A percentile compares a stretch with the other conserved stretches of the same genome.
These are phyloP conservation scores for Pleurostoma richardsiae DNA, from an alignment of 2,329 filamentous ascomycete genomes.

Conservation along the genomic window DNA sequence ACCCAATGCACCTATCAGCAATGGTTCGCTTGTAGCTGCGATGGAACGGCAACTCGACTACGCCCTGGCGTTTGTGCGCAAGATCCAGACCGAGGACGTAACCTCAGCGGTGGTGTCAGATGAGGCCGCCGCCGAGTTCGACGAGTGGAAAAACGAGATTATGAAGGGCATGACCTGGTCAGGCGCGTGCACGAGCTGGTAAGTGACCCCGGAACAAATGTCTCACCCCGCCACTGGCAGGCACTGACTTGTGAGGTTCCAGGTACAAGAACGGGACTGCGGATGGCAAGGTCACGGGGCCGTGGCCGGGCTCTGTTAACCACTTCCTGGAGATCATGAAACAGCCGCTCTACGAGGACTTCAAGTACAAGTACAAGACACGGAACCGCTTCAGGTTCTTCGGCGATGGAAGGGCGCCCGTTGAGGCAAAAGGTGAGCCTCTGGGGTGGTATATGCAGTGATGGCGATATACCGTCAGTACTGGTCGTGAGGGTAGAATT, in stretches of 20 bases:
- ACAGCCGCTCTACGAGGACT: conserved; percentile 4
- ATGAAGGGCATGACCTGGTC: conserved; percentile 6
- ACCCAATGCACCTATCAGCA: conserved; percentile 44
- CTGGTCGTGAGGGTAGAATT: too few relatives aligned
- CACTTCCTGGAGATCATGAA: conserved; percentile 3
- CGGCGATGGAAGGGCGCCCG: conserved; percentile 4
- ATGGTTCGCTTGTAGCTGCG: conserved; percentile 45
- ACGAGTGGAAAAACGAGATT: conserved; percentile 10
- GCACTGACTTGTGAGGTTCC: background rate
- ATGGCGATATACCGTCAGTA: too few relatives aligned
- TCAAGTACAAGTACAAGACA: conserved; percentile 4
- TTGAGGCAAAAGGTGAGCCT: conserved; percentile 1
- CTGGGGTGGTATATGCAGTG: background rate
- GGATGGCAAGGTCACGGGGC: conserved; percentile 7
- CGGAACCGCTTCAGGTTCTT: conserved; percentile 6
- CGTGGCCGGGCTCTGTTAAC: conserved; percentile 2
- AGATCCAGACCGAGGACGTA: conserved; percentile 46
- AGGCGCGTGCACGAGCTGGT: conserved; percentile 4
- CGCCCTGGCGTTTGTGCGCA: conserved; percentile 40
- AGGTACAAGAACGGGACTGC: conserved; percentile 5
- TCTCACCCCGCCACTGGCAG: too few relatives aligned
- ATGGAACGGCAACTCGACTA: conserved; percentile 47
- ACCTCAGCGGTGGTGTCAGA: background rate
- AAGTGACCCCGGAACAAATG: background rate
- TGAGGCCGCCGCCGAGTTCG: conserved; percentile 11